Evolutionary conservation across 78 protist species (phyloP).

Genomic region (Bodo saltans): DNA sequence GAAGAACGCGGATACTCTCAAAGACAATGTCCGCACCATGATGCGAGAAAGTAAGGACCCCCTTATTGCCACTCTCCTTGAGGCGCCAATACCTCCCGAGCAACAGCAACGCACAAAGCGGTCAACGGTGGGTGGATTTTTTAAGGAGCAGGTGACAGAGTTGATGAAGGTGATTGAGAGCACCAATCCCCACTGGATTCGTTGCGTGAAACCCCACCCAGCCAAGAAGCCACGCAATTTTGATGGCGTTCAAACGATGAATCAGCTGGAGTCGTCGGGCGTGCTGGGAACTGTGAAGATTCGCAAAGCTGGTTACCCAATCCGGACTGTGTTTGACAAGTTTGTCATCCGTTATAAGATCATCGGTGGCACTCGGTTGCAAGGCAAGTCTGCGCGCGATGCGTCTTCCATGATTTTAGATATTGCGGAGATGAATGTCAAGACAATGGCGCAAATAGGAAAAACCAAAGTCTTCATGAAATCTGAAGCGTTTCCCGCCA

Average conservation of each 20-base stretch:
- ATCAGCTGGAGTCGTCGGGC: slow-evolving; percentile 65
- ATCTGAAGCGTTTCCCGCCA: background rate
- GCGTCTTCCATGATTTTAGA: background rate
- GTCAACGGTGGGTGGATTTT: slow-evolving; percentile 31
- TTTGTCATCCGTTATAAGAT: background rate
- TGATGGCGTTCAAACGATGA: background rate
- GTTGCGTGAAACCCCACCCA: slow-evolving; percentile 86
- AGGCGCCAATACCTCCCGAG: no score
- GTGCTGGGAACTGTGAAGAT: slow-evolving; percentile 78
- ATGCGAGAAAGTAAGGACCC: background rate
- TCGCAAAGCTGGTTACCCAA: slow-evolving; percentile 61
- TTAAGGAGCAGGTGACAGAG: slow-evolving; percentile 38
- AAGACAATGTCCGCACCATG: background rate
- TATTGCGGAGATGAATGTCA: background rate
- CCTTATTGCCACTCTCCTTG: slow-evolving; percentile 8
- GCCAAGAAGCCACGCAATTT: slow-evolving; percentile 47
- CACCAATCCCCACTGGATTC: slow-evolving; percentile 79
- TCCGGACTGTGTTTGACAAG: background rate
- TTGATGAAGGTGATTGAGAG: slow-evolving; percentile 57
- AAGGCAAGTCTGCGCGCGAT: background rate
- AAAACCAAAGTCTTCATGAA: slow-evolving; percentile 24
- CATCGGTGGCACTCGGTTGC: background rate
- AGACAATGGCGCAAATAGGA: slow-evolving; percentile 8
- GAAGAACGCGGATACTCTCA: slow-evolving; percentile 48
- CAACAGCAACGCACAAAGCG: background rate